Evolutionary conservation across 2,329 filamentous ascomycete genomes (phyloP), one percentile per base, ranked within the genome.

Genomic region (Colletotrichum scovillei): DNA sequence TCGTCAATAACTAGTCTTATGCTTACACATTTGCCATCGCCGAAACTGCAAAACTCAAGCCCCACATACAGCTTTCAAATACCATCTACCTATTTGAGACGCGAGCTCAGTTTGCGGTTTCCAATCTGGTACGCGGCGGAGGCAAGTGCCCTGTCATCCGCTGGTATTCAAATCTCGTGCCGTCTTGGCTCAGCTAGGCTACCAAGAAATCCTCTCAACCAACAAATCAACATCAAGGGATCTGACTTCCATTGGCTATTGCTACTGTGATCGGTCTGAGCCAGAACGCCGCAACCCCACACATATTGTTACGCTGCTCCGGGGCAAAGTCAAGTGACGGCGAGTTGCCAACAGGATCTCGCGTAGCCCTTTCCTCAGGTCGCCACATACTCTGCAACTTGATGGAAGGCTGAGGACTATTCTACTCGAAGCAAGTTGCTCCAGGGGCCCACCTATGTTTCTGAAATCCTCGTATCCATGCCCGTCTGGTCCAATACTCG

Each of bases 321-420:
- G 28, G 32, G 32, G 24, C 49, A 62, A 62, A 56, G 70, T 65
- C 67, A 66, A 73, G 57, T 73, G 60, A 73, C 62, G 49, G 26
- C 53, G 38, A 30, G 22, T 59, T 42, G 24, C 7, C 11, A 16
- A 53, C 60, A 52, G 59, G 28, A 57, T 65, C 55, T 64, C 53
- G n/a, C 16, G 42, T 22, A 32, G 32, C 32, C 22, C 42, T 42
- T 46, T 9, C 28, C n/a, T n/a, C 38, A 26, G 32, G 32, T 30
- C 9, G n/a, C 16, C 28, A 19, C n/a, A 7, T 22, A 19, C 16
- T 42, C 38, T 19, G 32, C 11, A n/a, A 30, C n/a, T 65, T 26
- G 16, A 46, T 57, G 24, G 32, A 24, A 28, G 28, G 42, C 42
- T 22, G 42, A 49, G 42, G 42, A 49, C 42, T 49, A 22, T 49